These are phyloP conservation scores for Tagetes erecta DNA, from an alignment of 129 eudicot species.

Conservation along the genomic window DNA sequence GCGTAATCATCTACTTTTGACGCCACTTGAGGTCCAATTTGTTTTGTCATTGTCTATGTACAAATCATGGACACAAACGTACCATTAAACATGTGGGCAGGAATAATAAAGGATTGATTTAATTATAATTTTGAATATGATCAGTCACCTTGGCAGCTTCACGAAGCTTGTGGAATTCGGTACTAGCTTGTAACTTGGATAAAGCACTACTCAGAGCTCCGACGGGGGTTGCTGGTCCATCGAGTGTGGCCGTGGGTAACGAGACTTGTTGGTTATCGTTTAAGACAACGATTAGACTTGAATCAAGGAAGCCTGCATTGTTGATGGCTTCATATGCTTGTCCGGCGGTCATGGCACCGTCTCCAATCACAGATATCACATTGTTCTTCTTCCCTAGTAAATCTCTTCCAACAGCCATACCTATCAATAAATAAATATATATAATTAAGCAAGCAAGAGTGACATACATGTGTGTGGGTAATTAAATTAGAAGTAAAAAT, in stretches of 20 bases:
- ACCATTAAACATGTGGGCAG: too few species aligned
- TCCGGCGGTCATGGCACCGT: constrained; percentile 98
- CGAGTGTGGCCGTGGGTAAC: constrained; percentile 85
- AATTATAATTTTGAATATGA: background rate
- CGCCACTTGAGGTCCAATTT: constrained; percentile 85
- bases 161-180: constrained; percentile 74
- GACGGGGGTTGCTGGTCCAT: constrained; percentile 94
- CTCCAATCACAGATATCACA: constrained; percentile 87
- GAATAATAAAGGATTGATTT: background rate
- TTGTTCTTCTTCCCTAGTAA: constrained; percentile 73
- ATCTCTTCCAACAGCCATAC: constrained; percentile 96
- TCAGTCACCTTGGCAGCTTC: constrained; percentile 77
- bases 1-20: constrained; percentile 89
- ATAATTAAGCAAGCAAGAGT: background rate
- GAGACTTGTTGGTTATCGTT: constrained; percentile 93
- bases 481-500: too few species aligned
- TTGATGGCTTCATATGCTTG: constrained; percentile 95
- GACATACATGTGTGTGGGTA: too few species aligned
- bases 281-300: constrained; percentile 76
- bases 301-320: constrained; percentile 79
- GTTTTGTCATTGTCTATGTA: constrained; percentile 60
- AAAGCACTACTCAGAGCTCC: constrained; percentile 91
- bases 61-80: background rate
- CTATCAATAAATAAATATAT: constrained; percentile 25
- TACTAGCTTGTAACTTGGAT: constrained; percentile 71